Evolutionary conservation across 306 rosid species (phyloP).

Genomic region (Prunus mongolica): DNA sequence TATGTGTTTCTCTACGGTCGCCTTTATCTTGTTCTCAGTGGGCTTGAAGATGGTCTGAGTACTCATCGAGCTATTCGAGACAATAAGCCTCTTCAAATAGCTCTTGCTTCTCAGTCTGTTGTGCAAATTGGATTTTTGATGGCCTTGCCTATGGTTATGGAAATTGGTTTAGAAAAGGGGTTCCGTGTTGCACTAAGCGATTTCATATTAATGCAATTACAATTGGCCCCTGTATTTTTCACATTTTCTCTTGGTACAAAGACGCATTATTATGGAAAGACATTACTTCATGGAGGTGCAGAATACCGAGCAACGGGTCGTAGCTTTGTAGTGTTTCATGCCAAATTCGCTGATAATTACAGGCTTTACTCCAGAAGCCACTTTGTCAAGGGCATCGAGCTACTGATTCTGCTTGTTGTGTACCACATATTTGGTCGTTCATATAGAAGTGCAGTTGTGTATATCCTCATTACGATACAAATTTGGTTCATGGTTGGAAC

Average conservation of each 20-base stretch:
- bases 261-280: conserved; percentile 94
- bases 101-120: conserved; percentile 91
- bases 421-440: conserved; percentile 83
- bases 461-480: conserved; percentile 69
- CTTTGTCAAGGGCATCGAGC: conserved; percentile 91
- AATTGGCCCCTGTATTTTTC: conserved; percentile 87
- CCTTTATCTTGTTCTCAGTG: conserved; percentile 88
- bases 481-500: conserved; percentile 96
- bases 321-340: conserved; percentile 93
- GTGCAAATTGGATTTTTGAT: conserved; percentile 90
- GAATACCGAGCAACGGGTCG: conserved; percentile 93
- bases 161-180: conserved; percentile 92
- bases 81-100: conserved; percentile 86
- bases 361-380: conserved; percentile 94
- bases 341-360: conserved; percentile 90
- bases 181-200: conserved; percentile 82
- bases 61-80: conserved; percentile 48
- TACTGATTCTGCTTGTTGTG: conserved; percentile 83
- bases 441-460: conserved; percentile 54
- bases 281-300: conserved; percentile 99
- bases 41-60: conserved; percentile 68
- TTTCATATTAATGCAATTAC: conserved; percentile 87
- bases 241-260: conserved; percentile 95
- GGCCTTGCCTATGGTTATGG: conserved; percentile 97
- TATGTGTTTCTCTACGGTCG: conserved; percentile 90